These are phyloP conservation scores for Ramaria sp. DNA, from an alignment of 768 basidiomycete species.

Conservation along the genomic window DNA sequence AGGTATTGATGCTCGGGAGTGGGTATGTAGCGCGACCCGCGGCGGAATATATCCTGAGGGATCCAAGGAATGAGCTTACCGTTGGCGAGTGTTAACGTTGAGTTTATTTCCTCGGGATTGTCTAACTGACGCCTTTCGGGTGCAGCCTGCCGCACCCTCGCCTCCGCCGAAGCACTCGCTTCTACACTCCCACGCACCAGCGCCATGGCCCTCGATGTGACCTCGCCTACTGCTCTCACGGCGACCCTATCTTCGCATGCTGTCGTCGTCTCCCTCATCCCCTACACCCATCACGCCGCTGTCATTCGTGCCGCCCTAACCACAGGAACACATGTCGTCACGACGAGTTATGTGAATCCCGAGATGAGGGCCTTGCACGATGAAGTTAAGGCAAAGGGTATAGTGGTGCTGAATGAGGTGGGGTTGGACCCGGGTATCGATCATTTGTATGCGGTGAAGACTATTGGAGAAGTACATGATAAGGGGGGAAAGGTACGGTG, in stretches of 20 bases:
- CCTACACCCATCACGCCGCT: constrained; percentile 80
- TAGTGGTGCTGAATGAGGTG: constrained; percentile 95
- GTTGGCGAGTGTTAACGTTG: constrained; percentile 27
- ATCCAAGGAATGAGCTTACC: constrained; percentile 73
- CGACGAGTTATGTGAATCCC: constrained; percentile 89
- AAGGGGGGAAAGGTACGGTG: constrained; percentile 78
- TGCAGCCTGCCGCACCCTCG: constrained; percentile 79
- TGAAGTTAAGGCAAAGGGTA: constrained; percentile 75
- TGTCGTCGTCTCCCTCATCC: constrained; percentile 92
- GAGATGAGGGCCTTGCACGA: constrained; percentile 82
- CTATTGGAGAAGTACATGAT: constrained; percentile 85
- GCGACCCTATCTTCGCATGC: constrained; percentile 75
- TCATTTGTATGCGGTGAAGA: constrained; percentile 90
- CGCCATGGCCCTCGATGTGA: constrained; percentile 74
- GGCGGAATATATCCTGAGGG: constrained; percentile 83
- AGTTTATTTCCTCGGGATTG: background rate
- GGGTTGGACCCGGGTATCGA: constrained; percentile 95
- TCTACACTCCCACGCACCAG: constrained; percentile 57
- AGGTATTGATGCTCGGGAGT: constrained; percentile 82
- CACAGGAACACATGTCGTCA: constrained; percentile 86
- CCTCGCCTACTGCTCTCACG: constrained; percentile 58
- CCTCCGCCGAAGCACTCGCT: constrained; percentile 58
- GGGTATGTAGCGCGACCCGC: constrained; percentile 96
- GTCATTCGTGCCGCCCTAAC: constrained; percentile 91
- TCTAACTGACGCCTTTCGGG: background rate